phyloP scores from a whole-genome alignment of 345 rosid species.

The Sonneratia caseolaris region DNA sequence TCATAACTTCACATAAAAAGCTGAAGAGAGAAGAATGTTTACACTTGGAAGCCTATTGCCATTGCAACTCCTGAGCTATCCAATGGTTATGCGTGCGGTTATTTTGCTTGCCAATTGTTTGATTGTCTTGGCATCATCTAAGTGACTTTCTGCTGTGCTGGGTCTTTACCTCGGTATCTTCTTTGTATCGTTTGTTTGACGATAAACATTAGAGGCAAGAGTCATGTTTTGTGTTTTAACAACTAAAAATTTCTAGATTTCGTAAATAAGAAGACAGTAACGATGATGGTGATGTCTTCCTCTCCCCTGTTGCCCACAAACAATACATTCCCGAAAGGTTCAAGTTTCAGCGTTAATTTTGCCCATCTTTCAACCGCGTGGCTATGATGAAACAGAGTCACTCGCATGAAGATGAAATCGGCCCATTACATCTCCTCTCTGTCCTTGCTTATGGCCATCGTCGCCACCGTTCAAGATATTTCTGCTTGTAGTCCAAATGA shows the following conservation, averaged over 20 bases:
- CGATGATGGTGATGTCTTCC: background rate
- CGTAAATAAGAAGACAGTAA: background rate
- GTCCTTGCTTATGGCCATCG: background rate
- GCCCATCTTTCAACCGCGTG: background rate
- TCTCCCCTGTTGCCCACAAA: slow-evolving; percentile 8
- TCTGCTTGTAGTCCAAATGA: background rate
- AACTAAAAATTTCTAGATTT: slow-evolving; percentile 1
- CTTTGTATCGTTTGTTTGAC: background rate
- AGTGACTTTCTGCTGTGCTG: too few relatives aligned
- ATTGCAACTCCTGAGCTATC: too few relatives aligned
- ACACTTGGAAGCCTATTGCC: background rate
- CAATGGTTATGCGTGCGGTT: too few relatives aligned
- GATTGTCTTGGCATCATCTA: background rate
- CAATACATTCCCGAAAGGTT: background rate
- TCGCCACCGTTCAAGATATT: background rate
- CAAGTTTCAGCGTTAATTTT: background rate
- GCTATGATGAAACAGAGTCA: background rate
- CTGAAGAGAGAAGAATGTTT: background rate
- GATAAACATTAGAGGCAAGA: background rate
- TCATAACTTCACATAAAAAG: background rate
- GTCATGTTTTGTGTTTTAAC: background rate
- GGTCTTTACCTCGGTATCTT: background rate
- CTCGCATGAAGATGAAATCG: background rate
- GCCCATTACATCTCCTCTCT: background rate
- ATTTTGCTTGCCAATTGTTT: too few relatives aligned